phyloP scores from a whole-genome alignment of 352 stramenopile genomes.

The Globisporangium nodosum region DNA sequence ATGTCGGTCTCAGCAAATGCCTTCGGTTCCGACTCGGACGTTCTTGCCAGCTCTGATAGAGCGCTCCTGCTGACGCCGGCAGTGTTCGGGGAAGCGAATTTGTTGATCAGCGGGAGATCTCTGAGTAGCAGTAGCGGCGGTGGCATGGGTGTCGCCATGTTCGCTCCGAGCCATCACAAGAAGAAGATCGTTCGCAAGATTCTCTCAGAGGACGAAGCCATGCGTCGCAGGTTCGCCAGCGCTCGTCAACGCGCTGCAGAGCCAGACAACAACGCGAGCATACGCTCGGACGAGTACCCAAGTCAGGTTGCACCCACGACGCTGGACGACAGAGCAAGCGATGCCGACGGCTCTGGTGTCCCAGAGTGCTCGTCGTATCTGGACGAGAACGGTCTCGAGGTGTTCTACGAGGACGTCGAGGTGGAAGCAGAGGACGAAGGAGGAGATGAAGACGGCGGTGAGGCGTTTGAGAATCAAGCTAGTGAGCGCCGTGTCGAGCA shows the following conservation, averaged over 20 bases:
- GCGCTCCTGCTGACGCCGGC: neutral
- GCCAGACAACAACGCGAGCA: neutral
- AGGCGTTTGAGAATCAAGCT: neutral
- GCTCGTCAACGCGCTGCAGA: neutral
- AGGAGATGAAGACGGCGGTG: neutral
- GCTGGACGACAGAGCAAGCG: neutral
- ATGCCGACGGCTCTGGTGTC: neutral
- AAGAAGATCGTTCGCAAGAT: constrained; percentile 38
- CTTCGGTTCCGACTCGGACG: neutral
- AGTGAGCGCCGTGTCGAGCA: neutral
- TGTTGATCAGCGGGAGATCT: constrained; percentile 1
- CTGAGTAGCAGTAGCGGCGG: neutral
- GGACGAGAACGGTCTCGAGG: constrained; percentile 17
- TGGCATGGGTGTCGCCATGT: neutral
- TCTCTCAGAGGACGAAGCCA: constrained; percentile 28
- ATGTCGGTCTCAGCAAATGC: neutral
- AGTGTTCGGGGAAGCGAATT: neutral
- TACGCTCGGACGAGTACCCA: neutral
- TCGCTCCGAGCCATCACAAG: constrained; percentile 9
- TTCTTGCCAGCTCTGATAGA: neutral
- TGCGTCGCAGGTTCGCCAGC: constrained; percentile 7
- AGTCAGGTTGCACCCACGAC: neutral
- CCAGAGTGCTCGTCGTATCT: constrained; percentile 14
- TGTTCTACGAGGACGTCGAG: constrained; percentile 25
- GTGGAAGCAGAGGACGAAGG: constrained; percentile 16